Evolutionary conservation across 2,329 filamentous ascomycete genomes (phyloP).

Genomic region (Cadophora malorum): DNA sequence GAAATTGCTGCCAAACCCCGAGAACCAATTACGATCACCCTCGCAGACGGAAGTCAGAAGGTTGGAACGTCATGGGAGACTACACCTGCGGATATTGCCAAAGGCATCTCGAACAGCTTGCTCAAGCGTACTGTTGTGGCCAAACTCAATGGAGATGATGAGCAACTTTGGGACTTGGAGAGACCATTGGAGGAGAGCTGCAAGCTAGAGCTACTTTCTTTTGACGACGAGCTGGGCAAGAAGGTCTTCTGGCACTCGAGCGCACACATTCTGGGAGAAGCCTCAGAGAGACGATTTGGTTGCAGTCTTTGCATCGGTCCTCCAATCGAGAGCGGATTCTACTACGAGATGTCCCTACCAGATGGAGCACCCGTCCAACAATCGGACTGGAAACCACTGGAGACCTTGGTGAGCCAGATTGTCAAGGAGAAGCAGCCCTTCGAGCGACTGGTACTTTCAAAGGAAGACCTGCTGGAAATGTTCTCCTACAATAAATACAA

Average conservation of each 20-base stretch:
- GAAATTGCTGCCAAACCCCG: slow-evolving; percentile 75
- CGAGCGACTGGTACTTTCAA: slow-evolving; percentile 85
- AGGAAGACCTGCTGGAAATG: slow-evolving; percentile 93
- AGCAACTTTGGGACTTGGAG: slow-evolving; percentile 89
- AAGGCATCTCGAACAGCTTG: slow-evolving; percentile 82
- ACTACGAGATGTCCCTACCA: slow-evolving; percentile 93
- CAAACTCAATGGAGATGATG: slow-evolving; percentile 73
- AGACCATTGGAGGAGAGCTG: slow-evolving; percentile 88
- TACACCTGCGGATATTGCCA: slow-evolving; percentile 79
- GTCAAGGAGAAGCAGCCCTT: slow-evolving; percentile 98
- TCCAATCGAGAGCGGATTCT: slow-evolving; percentile 90
- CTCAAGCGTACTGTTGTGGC: slow-evolving; percentile 88
- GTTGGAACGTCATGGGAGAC: slow-evolving; percentile 89
- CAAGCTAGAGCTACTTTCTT: slow-evolving; percentile 83
- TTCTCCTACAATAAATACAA: slow-evolving; percentile 99
- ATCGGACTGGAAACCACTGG: slow-evolving; percentile 83
- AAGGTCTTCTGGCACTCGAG: slow-evolving; percentile 98
- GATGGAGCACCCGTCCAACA: slow-evolving; percentile 73
- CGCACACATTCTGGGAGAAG: slow-evolving; percentile 95
- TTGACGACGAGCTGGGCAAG: slow-evolving; percentile 75
- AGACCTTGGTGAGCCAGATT: slow-evolving; percentile 79
- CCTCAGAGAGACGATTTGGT: slow-evolving; percentile 86
- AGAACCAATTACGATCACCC: slow-evolving; percentile 75
- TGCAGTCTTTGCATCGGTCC: slow-evolving; percentile 94
- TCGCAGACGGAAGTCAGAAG: slow-evolving; percentile 74